Evolutionary conservation across 306 rosid species (phyloP).

Genomic region (Hippophae rhamnoides): DNA sequence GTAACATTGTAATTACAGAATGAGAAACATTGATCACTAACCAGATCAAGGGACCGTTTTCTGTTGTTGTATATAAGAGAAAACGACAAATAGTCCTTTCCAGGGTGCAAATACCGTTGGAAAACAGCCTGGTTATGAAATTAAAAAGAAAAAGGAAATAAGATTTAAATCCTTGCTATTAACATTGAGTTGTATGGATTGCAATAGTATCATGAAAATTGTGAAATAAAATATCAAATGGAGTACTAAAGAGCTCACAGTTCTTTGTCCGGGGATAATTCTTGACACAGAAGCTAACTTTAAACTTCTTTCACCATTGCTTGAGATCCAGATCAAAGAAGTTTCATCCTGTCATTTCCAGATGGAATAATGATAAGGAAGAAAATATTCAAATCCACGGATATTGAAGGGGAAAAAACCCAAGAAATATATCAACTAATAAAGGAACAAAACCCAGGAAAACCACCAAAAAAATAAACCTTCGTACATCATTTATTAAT

Average conservation of each 20-base stretch:
- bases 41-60: slow-evolving; percentile 90
- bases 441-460: no score
- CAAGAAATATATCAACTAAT: no score
- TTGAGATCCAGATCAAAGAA: slow-evolving; percentile 83
- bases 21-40: slow-evolving; percentile 32
- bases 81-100: slow-evolving; percentile 84
- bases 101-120: slow-evolving; percentile 72
- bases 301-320: slow-evolving; percentile 65
- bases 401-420: no score
- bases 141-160: slow-evolving; percentile 14
- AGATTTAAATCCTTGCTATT: slow-evolving; percentile 9
- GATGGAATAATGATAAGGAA: slow-evolving; percentile 15
- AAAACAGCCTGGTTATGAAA: slow-evolving; percentile 69
- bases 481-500: no score
- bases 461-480: no score
- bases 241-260: slow-evolving; percentile 43
- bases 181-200: slow-evolving; percentile 8
- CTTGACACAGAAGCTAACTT: slow-evolving; percentile 79
- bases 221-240: slow-evolving; percentile 9
- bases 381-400: neutral
- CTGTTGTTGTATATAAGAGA: slow-evolving; percentile 86
- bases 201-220: neutral
- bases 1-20: slow-evolving; percentile 5
- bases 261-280: slow-evolving; percentile 96
- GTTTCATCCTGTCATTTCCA: slow-evolving; percentile 60